Base-by-base conservation (phyloP, 106 monocot genomes). In the Acorus gramineus region DNA sequence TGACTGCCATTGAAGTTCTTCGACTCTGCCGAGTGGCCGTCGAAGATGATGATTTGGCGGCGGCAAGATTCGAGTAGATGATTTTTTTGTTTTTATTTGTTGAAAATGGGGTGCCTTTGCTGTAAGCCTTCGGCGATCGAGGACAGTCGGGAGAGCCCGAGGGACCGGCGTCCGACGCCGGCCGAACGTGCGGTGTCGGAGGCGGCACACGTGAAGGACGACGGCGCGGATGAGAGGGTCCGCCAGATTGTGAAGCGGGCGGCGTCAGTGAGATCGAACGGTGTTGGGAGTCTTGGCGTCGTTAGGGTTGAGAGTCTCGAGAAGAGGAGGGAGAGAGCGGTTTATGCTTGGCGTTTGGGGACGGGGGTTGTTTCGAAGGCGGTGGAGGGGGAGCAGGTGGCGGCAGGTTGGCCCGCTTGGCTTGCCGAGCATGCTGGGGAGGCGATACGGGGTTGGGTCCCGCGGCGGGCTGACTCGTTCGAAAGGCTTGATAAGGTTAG, bases 21-120 rank as follows among this genome's bases (percentile, higher is more conserved):
- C n/a, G n/a, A n/a, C n/a, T n/a, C n/a, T n/a, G n/a, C n/a, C n/a
- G n/a, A n/a, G n/a, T n/a, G n/a, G n/a, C n/a, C n/a, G n/a, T n/a
- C n/a, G n/a, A n/a, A n/a, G n/a, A n/a, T n/a, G n/a, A n/a, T n/a
- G n/a, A n/a, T n/a, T n/a, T n/a, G n/a, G n/a, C n/a, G n/a, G n/a
- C n/a, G n/a, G n/a, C n/a, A n/a, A n/a, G n/a, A n/a, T n/a, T n/a
- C n/a, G n/a, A n/a, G n/a, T n/a, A n/a, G n/a, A n/a, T n/a, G n/a
- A n/a, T n/a, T n/a, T n/a, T n/a, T n/a, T n/a, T n/a, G n/a, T n/a
- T n/a, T n/a, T n/a, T n/a, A n/a, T n/a, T n/a, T n/a, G n/a, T n/a
- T n/a, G n/a, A n/a, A n/a, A 57, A 94, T 94, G 94, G 86, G 94
- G 55, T 84, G 94, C 79, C 64, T 73, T 61, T 94, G 89, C 69